Conservation (phyloP, 108 stramenopile genomes). For the Cyclostephanos tholiformis region DNA sequence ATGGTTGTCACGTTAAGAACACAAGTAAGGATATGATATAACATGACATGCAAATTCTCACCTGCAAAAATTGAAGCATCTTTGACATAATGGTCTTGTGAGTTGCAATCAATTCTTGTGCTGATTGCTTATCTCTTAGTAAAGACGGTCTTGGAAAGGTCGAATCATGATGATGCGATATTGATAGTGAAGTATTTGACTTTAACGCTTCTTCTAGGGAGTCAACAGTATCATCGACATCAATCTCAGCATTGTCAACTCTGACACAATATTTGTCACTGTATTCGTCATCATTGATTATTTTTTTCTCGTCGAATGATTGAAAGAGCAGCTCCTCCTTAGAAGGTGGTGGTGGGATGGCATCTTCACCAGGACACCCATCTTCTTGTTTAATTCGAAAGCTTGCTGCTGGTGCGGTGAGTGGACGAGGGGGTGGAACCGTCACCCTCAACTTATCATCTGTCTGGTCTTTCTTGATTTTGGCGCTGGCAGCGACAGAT, state of each 20-base stretch:
- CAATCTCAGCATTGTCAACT: conserved; percentile 22
- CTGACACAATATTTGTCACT: conserved; percentile 13
- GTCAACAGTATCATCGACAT: conserved; percentile 17
- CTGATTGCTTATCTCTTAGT: conserved; percentile 25
- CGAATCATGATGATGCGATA: neutral
- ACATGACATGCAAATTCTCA: conserved; percentile 5
- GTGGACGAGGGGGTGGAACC: conserved; percentile 29
- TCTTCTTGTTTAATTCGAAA: conserved; percentile 35
- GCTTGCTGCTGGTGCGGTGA: conserved; percentile 48
- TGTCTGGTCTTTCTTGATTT: conserved; percentile 40
- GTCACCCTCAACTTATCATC: conserved; percentile 10
- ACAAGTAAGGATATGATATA: neutral
- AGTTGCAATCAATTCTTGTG: conserved; percentile 51
- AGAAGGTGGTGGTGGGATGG: conserved; percentile 36
- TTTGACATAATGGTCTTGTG: conserved; percentile 66
- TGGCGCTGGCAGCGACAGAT: conserved; percentile 31
- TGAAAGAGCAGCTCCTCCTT: conserved; percentile 1
- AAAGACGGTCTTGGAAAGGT: conserved; percentile 16
- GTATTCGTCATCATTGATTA: neutral
- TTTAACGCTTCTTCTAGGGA: conserved; percentile 27
- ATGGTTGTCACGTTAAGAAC: neutral
- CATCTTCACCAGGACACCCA: conserved; percentile 36
- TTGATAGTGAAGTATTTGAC: conserved; percentile 11
- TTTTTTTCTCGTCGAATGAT: conserved; percentile 6
- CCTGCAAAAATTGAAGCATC: conserved; percentile 71